Base-by-base conservation (phyloP, 2,329 filamentous ascomycete genomes). In the Neocucurbitaria cava region DNA sequence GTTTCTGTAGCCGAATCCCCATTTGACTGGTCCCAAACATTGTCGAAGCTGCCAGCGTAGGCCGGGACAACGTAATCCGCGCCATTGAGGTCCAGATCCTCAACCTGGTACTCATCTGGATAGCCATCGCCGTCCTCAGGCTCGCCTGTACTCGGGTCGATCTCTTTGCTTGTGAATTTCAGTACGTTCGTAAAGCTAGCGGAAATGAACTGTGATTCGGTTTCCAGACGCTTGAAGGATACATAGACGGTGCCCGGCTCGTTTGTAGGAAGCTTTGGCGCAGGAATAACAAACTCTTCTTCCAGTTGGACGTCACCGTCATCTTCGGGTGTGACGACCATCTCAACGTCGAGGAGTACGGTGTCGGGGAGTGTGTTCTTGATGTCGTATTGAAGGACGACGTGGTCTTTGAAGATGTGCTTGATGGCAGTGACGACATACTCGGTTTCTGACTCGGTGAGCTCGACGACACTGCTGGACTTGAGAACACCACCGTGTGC, bases 131-230 rank as follows among this genome's bases (percentile, higher is more conserved):
- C 84, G 15, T 96, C 92, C 76, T 99, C 95, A 0, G 94, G 91
- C 78, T 97, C 92, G 62, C 87, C 87, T n/a, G 91, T 96, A 23
- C 90, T 90, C 5, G 95, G 95, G 69, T 99, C 95, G 63, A 99
- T 95, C 78, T 99, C 95, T 80, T 97, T 98, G 82, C 89, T 95
- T 17, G 92, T 97, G 76, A 99, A 99, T 78, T 95, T 97, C 73
- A 99, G 89, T 35, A 91, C 82, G 77, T 98, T 99, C 63, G 91
- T 92, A 77, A 99, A 96, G 38, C 87, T 90, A 47, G 89, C 87
- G 20, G 90, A 83, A 4, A 92, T 88, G 75, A 96, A 89, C n/a
- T 89, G 85, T 39, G 81, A 83, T 68, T 92, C 90, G 52, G 91
- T 92, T 54, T 84, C 85, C 24, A 87, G 79, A 76, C 96, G 95